Base-by-base conservation (phyloP, 2,329 filamentous ascomycete species). In the Gaeumannomyces tritici region DNA sequence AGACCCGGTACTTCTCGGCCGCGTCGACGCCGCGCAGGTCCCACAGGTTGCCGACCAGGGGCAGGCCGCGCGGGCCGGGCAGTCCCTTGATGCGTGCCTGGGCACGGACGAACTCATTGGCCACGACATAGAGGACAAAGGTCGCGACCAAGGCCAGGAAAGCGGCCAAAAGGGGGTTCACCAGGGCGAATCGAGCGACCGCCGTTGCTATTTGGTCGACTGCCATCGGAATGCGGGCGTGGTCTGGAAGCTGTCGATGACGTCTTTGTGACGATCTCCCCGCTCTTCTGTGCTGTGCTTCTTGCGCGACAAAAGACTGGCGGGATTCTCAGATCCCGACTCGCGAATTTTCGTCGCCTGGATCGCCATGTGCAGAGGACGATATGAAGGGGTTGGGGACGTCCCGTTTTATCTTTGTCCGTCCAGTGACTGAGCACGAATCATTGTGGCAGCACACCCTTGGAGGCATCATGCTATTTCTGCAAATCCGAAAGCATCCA, bases 11-110 rank as follows among this genome's bases (percentile, higher is more conserved):
- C 55, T 61, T 21, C 59, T 63, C 62, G 3, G 62, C 62, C 13
- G 62, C 62, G 35, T 63, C 61, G 2, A 18, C 63, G 15, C 42
- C 57, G 59, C 66, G 65, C 4, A 69, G 61, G 9, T 67, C 66
- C 28, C 66, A 62, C 12, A 67, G 57, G 57, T 67, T 67, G 55
- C 67, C 67, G 3, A 68, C 62, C 3, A 69, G 28, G 4, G 67
- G 67, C 28, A 61, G 60, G n/a, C 63, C 67, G 26, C 55, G 55
- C 5, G 67, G 67, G 28, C 64, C 63, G 0, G 67, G 63, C 4
- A 67, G 21, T 35, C 62, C 62, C 35, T 55, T n/a, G 12, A 63
- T 57, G 21, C 62, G 55, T 6, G 55, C 35, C 28, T 24, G 29
- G 26, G 31, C 24, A 24, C 62, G 62, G 27, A 61, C 12, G n/a